A percentile compares a stretch with the other conserved stretches of the same genome.
Conservation (phyloP, 768 basidiomycete species). For the Amanita rubescens region DNA sequence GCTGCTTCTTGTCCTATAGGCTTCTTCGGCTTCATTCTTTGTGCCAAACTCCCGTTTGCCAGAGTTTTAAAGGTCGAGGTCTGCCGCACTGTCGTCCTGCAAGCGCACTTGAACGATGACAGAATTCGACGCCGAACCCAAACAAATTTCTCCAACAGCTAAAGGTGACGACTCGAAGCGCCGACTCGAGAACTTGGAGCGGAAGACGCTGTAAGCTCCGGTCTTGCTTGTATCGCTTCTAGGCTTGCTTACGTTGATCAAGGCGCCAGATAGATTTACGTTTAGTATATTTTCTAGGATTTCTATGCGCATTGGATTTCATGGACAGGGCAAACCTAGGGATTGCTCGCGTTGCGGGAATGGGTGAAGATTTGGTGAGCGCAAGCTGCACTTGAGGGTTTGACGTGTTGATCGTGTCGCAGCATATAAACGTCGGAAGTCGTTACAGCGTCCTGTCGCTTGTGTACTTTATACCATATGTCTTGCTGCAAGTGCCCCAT, state of each 20-base stretch:
- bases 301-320: constrained; percentile 31
- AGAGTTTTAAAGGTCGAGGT: no score
- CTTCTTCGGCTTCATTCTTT: not conserved
- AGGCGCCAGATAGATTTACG: constrained; percentile 34
- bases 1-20: no score
- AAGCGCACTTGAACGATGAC: not conserved
- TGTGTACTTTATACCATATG: constrained; percentile 42
- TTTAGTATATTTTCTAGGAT: constrained; percentile 31
- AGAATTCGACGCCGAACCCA: not conserved
- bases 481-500: constrained; percentile 30
- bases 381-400: not conserved
- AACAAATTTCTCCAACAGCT: constrained; percentile 2
- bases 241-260: not conserved
- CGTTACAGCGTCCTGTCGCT: constrained; percentile 41
- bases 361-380: constrained; percentile 33
- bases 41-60: no score
- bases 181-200: not conserved
- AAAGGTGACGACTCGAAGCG: not conserved
- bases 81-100: not conserved
- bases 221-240: not conserved
- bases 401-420: not conserved
- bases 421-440: constrained; percentile 31
- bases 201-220: not conserved
- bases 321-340: constrained; percentile 37
- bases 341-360: constrained; percentile 32